Evolutionary conservation across 805 yeast species (phyloP), one percentile per base, ranked within the genome.

Genomic region (Kazachstania kunashirensis): DNA sequence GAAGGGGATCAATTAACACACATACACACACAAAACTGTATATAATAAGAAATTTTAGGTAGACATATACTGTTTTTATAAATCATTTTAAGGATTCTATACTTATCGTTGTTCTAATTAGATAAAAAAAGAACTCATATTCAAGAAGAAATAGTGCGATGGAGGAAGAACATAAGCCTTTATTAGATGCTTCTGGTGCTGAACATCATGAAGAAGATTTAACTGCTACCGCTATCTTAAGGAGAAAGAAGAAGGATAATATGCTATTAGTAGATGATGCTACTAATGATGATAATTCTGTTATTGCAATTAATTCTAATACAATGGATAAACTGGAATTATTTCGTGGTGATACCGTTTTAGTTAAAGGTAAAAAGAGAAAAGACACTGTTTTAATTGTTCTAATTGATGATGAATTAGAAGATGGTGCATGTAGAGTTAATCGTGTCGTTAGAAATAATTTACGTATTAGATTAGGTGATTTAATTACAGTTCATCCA

Each of bases 201-300:
- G 70, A 67, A 34, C 71, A 70, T 31, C 50, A 59, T 38, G 66
- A 67, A 29, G 84, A 78, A 50, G 77, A 73, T 51, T 75, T 71
- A 47, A 85, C 95, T 37, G 99, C 99, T 47, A 92, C 97, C 38
- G 99, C 99, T 31, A 92, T 92, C 56, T 70, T 92, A 55, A 82
- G 96, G 68, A 77, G 89, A 67, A 92, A 92, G 79, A 89, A 92
- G 92, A 89, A 89, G 74, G 95, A 83, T 57, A 92, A 92, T 62
- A 84, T 95, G 36, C 69, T 92, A 50, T 67, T 92, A 46, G 97
- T 92, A 36, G 99, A 92, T 58, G 98, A 92, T 65, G 97, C 99
- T 46, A 77, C 80, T 53, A 85, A 84, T 53, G 99, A 92, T 62
- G 99, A 92, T 63, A 92, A 92, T 66, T 86, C 97, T 20, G 94